Conservation (phyloP, 2,329 filamentous ascomycete genomes). For the Neodidymelliopsis sp. region DNA sequence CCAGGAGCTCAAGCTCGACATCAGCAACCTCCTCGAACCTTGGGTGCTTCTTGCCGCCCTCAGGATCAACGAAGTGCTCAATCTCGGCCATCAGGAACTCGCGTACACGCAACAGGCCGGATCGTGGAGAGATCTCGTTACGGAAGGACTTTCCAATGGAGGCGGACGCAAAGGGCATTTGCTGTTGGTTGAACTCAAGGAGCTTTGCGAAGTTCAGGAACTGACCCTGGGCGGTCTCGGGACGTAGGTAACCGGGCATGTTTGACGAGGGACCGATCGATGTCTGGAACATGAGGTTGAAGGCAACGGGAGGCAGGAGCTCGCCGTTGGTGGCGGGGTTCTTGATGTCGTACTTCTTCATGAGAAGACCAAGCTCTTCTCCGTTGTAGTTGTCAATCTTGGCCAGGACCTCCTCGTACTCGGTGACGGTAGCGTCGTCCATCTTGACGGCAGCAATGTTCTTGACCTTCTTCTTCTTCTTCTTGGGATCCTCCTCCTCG, state of each 20-base stretch:
- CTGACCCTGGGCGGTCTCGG: constrained; percentile 97
- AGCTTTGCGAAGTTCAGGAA: constrained; percentile 98
- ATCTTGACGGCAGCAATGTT: constrained; percentile 72
- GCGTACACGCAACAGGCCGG: constrained; percentile 89
- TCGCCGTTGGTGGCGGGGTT: constrained; percentile 82
- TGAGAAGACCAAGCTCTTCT: constrained; percentile 83
- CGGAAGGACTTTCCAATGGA: constrained; percentile 98
- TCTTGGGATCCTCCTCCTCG: constrained; percentile 80
- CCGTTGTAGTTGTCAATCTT: constrained; percentile 96
- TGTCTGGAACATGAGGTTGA: constrained; percentile 99
- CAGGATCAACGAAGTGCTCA: constrained; percentile 96
- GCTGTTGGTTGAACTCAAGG: constrained; percentile 92
- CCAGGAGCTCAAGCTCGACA: constrained; percentile 82
- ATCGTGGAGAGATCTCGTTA: constrained; percentile 94
- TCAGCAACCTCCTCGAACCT: constrained; percentile 87
- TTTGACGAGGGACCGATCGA: constrained; percentile 92
- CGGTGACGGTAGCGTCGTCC: constrained; percentile 82
- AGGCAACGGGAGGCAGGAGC: constrained; percentile 81
- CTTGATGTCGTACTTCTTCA: constrained; percentile 86
- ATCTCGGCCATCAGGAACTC: constrained; percentile 99
- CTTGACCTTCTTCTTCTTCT: constrained; percentile 86
- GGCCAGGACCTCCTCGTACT: constrained; percentile 91
- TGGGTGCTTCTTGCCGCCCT: constrained; percentile 91
- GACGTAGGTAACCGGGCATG: constrained; percentile 68
- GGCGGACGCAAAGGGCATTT: constrained; percentile 96